Percentiles rank a stretch among this genome's conserved stretches.
These are phyloP conservation scores for Phytopythium mirpurense DNA, from an alignment of 352 stramenopile genomes.

Conservation along the genomic window DNA sequence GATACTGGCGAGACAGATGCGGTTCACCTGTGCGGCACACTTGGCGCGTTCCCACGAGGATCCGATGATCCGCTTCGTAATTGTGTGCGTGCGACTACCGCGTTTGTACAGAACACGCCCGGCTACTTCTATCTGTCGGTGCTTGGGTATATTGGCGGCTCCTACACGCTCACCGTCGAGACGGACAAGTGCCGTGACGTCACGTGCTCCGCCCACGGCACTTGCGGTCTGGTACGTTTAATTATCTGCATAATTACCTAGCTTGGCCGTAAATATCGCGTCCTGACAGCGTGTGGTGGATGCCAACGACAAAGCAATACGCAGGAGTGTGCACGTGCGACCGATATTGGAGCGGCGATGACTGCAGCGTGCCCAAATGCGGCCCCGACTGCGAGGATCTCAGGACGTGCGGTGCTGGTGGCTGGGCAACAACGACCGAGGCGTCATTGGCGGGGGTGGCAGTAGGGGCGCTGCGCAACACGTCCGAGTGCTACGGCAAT, in stretches of 20 bases:
- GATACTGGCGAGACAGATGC: constrained; percentile 31
- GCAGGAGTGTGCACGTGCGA: constrained; percentile 67
- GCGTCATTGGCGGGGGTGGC: constrained; percentile 9
- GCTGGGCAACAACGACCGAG: constrained; percentile 1
- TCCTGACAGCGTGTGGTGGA: background rate
- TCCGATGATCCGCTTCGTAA: constrained; percentile 52
- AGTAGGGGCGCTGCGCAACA: constrained; percentile 38
- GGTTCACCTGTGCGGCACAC: constrained; percentile 62
- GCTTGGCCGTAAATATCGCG: no score
- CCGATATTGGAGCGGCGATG: constrained; percentile 68
- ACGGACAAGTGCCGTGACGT: constrained; percentile 63
- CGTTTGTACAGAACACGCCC: constrained; percentile 49
- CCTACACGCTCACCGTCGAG: constrained; percentile 36
- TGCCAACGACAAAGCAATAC: constrained; percentile 25
- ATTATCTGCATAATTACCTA: no score
- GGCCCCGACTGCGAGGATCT: constrained; percentile 66
- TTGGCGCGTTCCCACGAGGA: constrained; percentile 56
- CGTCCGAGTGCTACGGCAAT: constrained; percentile 71
- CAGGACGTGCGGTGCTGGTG: constrained; percentile 30
- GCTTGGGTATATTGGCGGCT: constrained; percentile 40
- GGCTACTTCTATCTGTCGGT: constrained; percentile 70
- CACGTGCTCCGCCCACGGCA: constrained; percentile 54
- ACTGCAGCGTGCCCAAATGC: constrained; percentile 69
- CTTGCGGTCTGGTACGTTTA: constrained; percentile 39
- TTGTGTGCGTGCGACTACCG: constrained; percentile 40